These are phyloP conservation scores for Aspergillus mulundensis DNA, from an alignment of 495 filamentous ascomycete species.

Conservation along the genomic window DNA sequence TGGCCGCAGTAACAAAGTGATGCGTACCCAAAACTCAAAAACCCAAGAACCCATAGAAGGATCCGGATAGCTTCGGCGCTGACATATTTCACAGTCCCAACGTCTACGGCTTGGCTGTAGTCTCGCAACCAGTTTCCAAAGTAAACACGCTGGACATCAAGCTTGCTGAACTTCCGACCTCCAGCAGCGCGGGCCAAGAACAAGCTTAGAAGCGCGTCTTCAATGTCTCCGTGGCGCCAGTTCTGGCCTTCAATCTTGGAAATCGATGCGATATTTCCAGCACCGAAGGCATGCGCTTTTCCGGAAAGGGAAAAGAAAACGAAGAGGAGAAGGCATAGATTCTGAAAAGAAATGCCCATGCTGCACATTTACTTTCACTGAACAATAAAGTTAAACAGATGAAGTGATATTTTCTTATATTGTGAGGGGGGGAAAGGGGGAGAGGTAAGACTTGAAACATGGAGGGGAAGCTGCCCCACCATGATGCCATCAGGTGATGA, in stretches of 20 bases:
- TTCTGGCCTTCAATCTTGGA: slow-evolving; percentile 78
- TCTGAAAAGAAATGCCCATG: slow-evolving; percentile 25
- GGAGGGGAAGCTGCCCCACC: slow-evolving; percentile 10
- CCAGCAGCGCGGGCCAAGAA: slow-evolving; percentile 71
- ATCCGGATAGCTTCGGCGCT: slow-evolving; percentile 86
- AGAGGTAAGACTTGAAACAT: neutral
- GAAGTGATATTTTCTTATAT: too few relatives aligned
- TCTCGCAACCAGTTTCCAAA: slow-evolving; percentile 93
- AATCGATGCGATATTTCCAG: slow-evolving; percentile 77
- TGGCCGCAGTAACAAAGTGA: neutral
- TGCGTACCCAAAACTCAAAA: slow-evolving; percentile 50
- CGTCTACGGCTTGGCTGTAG: slow-evolving; percentile 65
- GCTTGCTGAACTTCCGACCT: slow-evolving; percentile 81
- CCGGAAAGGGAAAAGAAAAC: slow-evolving; percentile 57
- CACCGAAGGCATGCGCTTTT: slow-evolving; percentile 76
- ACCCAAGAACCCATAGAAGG: slow-evolving; percentile 61
- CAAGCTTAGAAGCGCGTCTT: slow-evolving; percentile 76
- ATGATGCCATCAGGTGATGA: slow-evolving; percentile 10
- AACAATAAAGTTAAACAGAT: too few relatives aligned
- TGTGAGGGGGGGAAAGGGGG: too few relatives aligned
- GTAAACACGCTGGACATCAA: slow-evolving; percentile 78
- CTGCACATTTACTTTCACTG: slow-evolving; percentile 21
- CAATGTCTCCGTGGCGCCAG: slow-evolving; percentile 89
- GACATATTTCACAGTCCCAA: slow-evolving; percentile 83
- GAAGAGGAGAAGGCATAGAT: slow-evolving; percentile 38